A percentile compares a stretch with the other conserved stretches of the same genome.
These are phyloP conservation scores for Viola odorata DNA, from an alignment of 345 rosid genomes.

Conservation along the genomic window DNA sequence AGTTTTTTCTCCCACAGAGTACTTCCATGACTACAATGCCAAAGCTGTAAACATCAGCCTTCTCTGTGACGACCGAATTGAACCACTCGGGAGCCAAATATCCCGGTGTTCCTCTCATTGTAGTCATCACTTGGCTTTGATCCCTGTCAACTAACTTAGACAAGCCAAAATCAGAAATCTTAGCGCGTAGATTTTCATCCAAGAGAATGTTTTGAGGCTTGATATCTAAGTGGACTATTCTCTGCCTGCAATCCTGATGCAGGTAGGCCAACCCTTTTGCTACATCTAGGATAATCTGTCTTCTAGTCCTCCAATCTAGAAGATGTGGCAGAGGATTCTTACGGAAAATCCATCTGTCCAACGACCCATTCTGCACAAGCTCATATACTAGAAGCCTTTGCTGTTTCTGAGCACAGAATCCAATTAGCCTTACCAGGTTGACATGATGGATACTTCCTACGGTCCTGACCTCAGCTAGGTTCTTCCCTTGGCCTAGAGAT, in stretches of 20 bases:
- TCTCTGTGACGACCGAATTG: slow-evolving; percentile 39
- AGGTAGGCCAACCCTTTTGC: slow-evolving; percentile 19
- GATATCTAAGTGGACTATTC: slow-evolving; percentile 18
- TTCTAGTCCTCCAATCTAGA: slow-evolving; percentile 14
- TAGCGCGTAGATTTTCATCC: slow-evolving; percentile 12
- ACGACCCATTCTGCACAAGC: slow-evolving; percentile 9
- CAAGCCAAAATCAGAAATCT: slow-evolving; percentile 22
- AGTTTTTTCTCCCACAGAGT: slow-evolving; percentile 57
- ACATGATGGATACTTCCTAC: slow-evolving; percentile 10
- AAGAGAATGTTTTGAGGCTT: slow-evolving; percentile 11
- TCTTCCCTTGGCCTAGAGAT: neutral
- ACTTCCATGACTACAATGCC: slow-evolving; percentile 73
- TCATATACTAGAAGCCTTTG: slow-evolving; percentile 12
- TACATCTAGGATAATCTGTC: slow-evolving; percentile 4
- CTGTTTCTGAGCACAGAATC: slow-evolving; percentile 18
- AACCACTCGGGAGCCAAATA: slow-evolving; percentile 16
- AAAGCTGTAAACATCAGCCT: slow-evolving; percentile 67
- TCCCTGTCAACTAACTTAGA: slow-evolving; percentile 6
- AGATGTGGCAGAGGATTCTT: neutral
- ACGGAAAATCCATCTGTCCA: slow-evolving; percentile 15
- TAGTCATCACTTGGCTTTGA: slow-evolving; percentile 16
- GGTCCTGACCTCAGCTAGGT: slow-evolving; percentile 12
- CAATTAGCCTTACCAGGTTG: slow-evolving; percentile 12
- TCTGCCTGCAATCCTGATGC: slow-evolving; percentile 18
- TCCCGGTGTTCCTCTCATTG: slow-evolving; percentile 25